phyloP scores from a whole-genome alignment of 345 rosid genomes.

The Gossypium sturtianum region DNA sequence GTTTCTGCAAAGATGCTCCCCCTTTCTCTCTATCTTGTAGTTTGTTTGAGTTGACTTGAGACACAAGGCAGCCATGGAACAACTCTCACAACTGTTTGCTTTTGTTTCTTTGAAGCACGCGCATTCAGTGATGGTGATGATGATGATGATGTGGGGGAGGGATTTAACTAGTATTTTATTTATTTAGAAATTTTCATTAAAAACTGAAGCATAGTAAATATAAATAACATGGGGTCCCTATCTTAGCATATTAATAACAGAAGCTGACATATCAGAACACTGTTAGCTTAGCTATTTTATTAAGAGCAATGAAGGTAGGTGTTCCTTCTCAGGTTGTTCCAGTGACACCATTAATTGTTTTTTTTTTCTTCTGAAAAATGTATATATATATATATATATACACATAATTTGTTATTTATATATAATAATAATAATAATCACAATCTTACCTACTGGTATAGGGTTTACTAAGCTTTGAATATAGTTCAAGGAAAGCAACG shows the following conservation, averaged over 20 bases:
- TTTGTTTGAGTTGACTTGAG: constrained; percentile 17
- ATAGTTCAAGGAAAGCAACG: neutral
- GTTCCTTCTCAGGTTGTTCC: neutral
- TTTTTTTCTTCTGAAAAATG: neutral
- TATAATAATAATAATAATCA: neutral
- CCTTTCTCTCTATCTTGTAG: neutral
- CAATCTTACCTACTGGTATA: neutral
- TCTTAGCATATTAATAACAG: constrained; percentile 5
- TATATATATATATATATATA: neutral
- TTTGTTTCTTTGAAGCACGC: constrained; percentile 33
- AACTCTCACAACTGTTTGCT: neutral
- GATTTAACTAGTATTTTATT: neutral
- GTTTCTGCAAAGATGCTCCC: constrained; percentile 5
- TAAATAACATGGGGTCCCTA: neutral
- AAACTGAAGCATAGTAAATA: too few species aligned
- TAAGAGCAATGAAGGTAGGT: constrained; percentile 5
- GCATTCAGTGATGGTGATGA: constrained; percentile 16
- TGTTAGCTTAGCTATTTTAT: neutral
- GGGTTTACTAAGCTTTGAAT: neutral
- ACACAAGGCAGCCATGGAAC: neutral
- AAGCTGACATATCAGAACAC: constrained; percentile 12
- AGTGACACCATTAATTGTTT: neutral
- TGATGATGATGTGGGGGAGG: constrained; percentile 16
- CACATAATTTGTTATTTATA: neutral
- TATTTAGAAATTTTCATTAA: neutral